Percentiles rank a stretch among this genome's conserved stretches.
These are phyloP conservation scores for Sindora glabra DNA, from an alignment of 306 rosid genomes.

Conservation along the genomic window DNA sequence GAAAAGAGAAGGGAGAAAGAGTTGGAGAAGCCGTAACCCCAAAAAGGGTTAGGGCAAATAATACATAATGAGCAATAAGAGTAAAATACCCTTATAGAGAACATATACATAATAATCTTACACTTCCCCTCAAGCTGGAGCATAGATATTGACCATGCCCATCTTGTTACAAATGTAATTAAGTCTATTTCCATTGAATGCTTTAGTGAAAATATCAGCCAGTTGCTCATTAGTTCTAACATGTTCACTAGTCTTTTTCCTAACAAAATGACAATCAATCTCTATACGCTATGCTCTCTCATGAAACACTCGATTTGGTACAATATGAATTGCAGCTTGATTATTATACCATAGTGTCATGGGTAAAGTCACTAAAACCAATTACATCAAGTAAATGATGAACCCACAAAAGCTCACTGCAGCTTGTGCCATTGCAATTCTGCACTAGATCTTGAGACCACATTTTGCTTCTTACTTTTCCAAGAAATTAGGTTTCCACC, in stretches of 20 bases:
- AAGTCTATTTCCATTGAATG: not conserved
- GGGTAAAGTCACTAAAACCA: not conserved
- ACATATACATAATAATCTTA: too few relatives aligned
- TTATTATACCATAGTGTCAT: too few relatives aligned
- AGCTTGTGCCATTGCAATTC: not conserved
- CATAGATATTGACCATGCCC: not conserved
- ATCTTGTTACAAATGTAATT: not conserved
- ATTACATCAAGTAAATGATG: not conserved
- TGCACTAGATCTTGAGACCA: not conserved
- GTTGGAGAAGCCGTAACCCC: too few relatives aligned
- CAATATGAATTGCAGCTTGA: too few relatives aligned
- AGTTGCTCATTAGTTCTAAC: not conserved
- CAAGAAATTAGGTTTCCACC: too few relatives aligned
- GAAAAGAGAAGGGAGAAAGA: not conserved
- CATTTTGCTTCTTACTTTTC: not conserved
- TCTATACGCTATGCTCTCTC: too few relatives aligned
- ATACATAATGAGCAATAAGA: too few relatives aligned
- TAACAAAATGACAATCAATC: too few relatives aligned
- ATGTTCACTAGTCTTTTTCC: not conserved
- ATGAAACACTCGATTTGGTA: too few relatives aligned
- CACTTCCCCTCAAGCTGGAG: not conserved
- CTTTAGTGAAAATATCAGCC: not conserved
- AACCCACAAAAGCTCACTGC: not conserved
- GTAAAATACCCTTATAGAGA: too few relatives aligned
- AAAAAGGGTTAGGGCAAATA: too few relatives aligned